Base-by-base conservation (phyloP, 2,329 filamentous ascomycete species). In the Bisporella sp. region DNA sequence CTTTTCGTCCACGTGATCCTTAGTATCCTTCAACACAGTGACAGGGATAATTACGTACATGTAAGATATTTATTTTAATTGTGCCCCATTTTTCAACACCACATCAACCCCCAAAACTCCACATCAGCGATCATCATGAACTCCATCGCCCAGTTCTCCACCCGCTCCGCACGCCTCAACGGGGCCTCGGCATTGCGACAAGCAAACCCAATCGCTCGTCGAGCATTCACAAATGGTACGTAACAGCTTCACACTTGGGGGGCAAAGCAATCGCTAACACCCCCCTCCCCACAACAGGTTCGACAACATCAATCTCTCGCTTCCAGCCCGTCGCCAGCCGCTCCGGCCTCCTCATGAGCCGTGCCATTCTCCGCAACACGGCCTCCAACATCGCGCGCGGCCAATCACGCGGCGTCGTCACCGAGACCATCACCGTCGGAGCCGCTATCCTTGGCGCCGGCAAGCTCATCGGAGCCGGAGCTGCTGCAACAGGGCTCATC, bases 401-500 rank as follows among this genome's bases (percentile, higher is more conserved):
- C 39, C 58, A 60, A 56, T 54, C 57, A 29, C 58, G 58, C 41
- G 54, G 57, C 41, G 53, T 60, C 44, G 58, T 53, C n/a, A 58
- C 56, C 21, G 57, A 59, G 54, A 58, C 54, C 48, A 54, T 60
- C 51, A 51, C 54, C 46, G 54, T 60, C 39, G 58, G 58, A 49
- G 58, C 58, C 43, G 58, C 58, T 41, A 59, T 60, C 51, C 35
- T 56, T 13, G 54, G 56, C 39, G 58, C 58, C 21, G 58, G 58
- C 12, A 60, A 60, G 50, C 57, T 60, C 47, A 58, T 60, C 46
- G 58, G 58, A 54, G 55, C 58, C 48, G 58, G 58, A 46, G 53
- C 54, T 44, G 59, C 60, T 47, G 57, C 62, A 44, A 54, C 62
- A 47, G 62, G 62, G 46, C 58, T 64, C 47, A 63, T 61, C 46